phyloP scores from a whole-genome alignment of 495 filamentous ascomycete genomes.

The Pyrenopolyporus hunteri region DNA sequence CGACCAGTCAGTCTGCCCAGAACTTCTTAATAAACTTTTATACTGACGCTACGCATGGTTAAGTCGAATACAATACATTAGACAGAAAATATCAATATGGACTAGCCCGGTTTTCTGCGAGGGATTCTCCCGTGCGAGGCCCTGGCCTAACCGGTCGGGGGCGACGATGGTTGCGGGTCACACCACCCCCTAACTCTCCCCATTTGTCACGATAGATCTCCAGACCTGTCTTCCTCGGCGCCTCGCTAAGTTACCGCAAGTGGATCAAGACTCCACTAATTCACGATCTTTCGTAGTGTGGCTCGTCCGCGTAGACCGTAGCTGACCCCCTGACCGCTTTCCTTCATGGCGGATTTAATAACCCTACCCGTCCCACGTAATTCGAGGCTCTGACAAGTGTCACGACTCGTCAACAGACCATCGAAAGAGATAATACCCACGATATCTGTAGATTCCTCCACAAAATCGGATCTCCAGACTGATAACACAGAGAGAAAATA shows the following conservation, averaged over 20 bases:
- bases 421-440: slow-evolving; percentile 26
- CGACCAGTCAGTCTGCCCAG: no score
- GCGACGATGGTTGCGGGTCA: slow-evolving; percentile 32
- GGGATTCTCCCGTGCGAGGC: slow-evolving; percentile 29
- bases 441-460: slow-evolving; percentile 19
- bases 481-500: slow-evolving; percentile 3
- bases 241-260: slow-evolving; percentile 34
- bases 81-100: slow-evolving; percentile 21
- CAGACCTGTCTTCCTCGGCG: slow-evolving; percentile 34
- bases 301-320: slow-evolving; percentile 29
- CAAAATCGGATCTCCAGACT: slow-evolving; percentile 11
- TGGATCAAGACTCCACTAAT: slow-evolving; percentile 35
- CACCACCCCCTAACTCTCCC: slow-evolving; percentile 38
- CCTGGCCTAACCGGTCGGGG: slow-evolving; percentile 33
- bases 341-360: slow-evolving; percentile 31
- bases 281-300: slow-evolving; percentile 25
- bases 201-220: slow-evolving; percentile 42
- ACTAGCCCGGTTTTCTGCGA: slow-evolving; percentile 22
- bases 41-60: no score
- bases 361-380: slow-evolving; percentile 22
- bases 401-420: slow-evolving; percentile 36
- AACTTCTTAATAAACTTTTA: no score
- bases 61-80: no score
- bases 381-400: slow-evolving; percentile 22
- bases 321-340: slow-evolving; percentile 31